phyloP scores from a whole-genome alignment of 129 eudicot genomes.

The Centrapalus pauciflorus region DNA sequence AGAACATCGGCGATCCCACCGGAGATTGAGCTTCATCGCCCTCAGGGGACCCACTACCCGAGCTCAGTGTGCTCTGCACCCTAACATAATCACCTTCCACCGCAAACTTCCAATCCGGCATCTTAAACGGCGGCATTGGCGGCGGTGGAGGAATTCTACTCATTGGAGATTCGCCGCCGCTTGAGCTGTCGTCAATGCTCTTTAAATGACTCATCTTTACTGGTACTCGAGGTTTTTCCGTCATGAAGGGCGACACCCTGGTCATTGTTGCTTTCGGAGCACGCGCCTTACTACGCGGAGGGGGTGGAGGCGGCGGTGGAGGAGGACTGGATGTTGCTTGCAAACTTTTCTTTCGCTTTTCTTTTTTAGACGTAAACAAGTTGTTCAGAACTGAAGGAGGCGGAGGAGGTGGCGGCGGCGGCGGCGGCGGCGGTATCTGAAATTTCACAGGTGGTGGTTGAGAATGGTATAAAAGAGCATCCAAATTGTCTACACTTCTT shows the following conservation, averaged over 20 bases:
- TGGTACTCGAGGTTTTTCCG: slow-evolving; percentile 28
- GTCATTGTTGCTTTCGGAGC: slow-evolving; percentile 31
- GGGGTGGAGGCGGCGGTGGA: slow-evolving; percentile 23
- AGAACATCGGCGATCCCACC: slow-evolving; percentile 46
- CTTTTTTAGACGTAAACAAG: slow-evolving; percentile 56
- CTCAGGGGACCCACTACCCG: slow-evolving; percentile 55
- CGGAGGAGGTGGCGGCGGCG: slow-evolving; percentile 41
- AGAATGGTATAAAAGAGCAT: slow-evolving; percentile 35
- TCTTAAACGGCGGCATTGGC: slow-evolving; percentile 71
- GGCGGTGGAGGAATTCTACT: slow-evolving; percentile 67
- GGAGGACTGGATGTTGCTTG: slow-evolving; percentile 19
- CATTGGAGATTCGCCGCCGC: slow-evolving; percentile 60
- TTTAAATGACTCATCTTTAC: slow-evolving; percentile 32
- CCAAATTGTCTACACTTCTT: slow-evolving; percentile 66
- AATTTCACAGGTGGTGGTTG: slow-evolving; percentile 28
- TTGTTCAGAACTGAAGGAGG: slow-evolving; percentile 49
- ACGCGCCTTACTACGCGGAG: slow-evolving; percentile 19
- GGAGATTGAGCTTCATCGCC: slow-evolving; percentile 46
- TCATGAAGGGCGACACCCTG: slow-evolving; percentile 19
- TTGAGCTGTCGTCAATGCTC: slow-evolving; percentile 37
- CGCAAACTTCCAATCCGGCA: slow-evolving; percentile 62
- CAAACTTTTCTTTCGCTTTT: slow-evolving; percentile 19
- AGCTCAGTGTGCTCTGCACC: slow-evolving; percentile 55
- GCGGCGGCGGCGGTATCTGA: slow-evolving; percentile 47
- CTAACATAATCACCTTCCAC: slow-evolving; percentile 74